Evolutionary conservation across 805 yeast species (phyloP).

Genomic region (Candida loeiensis): DNA sequence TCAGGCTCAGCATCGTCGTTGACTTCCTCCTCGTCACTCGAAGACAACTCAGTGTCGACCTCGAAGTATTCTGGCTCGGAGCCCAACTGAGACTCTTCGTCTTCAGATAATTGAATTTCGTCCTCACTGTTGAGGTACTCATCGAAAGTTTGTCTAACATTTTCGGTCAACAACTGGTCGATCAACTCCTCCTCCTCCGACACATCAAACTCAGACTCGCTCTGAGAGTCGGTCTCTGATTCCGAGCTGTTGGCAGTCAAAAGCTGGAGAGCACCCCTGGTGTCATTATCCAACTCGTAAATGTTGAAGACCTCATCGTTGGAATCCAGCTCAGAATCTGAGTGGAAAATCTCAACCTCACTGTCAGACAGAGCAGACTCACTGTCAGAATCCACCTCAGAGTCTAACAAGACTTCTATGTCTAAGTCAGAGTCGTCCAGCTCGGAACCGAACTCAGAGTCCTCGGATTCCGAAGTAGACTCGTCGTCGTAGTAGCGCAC

Average conservation of each 20-base stretch:
- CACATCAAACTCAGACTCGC: slow-evolving; percentile 16
- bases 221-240: slow-evolving; percentile 15
- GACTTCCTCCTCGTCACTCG: slow-evolving; percentile 18
- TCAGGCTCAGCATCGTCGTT: slow-evolving; percentile 21
- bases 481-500: slow-evolving; percentile 20
- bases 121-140: slow-evolving; percentile 32
- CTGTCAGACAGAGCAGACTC: slow-evolving; percentile 13
- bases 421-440: slow-evolving; percentile 3
- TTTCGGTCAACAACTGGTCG: slow-evolving; percentile 35
- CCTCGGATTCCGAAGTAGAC: slow-evolving; percentile 11
- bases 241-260: slow-evolving; percentile 9
- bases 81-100: slow-evolving; percentile 18
- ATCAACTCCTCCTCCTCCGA: slow-evolving; percentile 27
- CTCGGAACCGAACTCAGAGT: slow-evolving; percentile 5
- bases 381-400: slow-evolving; percentile 9
- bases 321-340: slow-evolving; percentile 21
- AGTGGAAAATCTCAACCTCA: slow-evolving; percentile 11
- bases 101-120: slow-evolving; percentile 20
- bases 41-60: slow-evolving; percentile 24
- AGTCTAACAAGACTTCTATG: slow-evolving; percentile 6
- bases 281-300: slow-evolving; percentile 20
- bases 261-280: slow-evolving; percentile 15
- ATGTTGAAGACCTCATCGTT: slow-evolving; percentile 18
- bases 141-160: slow-evolving; percentile 33
- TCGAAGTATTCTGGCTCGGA: slow-evolving; percentile 25